Conservation (phyloP, 805 yeast species). For the Candida orba region DNA sequence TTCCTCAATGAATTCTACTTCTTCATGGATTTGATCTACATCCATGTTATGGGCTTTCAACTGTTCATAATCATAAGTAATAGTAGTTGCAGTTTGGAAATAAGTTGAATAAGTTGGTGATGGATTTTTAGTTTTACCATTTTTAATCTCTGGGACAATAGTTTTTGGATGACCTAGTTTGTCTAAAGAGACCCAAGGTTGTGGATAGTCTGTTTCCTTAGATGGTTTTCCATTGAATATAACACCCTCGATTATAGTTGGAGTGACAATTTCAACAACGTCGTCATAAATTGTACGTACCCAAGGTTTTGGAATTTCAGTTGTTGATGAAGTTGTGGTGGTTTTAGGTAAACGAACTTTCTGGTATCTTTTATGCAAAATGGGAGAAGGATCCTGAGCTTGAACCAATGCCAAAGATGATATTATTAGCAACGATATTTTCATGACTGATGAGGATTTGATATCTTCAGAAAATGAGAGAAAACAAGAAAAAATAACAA, state of each 20-base stretch:
- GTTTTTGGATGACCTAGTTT: conserved; percentile 78
- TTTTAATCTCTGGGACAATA: conserved; percentile 64
- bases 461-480: neutral
- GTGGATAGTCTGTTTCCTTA: conserved; percentile 51
- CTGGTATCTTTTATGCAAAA: conserved; percentile 21
- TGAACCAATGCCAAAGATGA: no score
- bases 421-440: no score
- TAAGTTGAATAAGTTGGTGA: conserved; percentile 70
- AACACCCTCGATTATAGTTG: conserved; percentile 53
- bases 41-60: conserved; percentile 69
- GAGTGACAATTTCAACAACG: conserved; percentile 58
- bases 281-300: conserved; percentile 57
- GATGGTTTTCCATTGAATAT: conserved; percentile 42
- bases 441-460: no score
- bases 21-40: conserved; percentile 49
- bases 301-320: conserved; percentile 57
- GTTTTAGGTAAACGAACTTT: conserved; percentile 26
- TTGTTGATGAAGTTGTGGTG: conserved; percentile 26
- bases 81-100: conserved; percentile 63
- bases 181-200: conserved; percentile 76
- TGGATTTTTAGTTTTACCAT: conserved; percentile 59
- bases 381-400: neutral
- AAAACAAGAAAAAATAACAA: neutral
- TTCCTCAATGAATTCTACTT: conserved; percentile 52
- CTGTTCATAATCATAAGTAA: conserved; percentile 49